Conservation (phyloP, 768 basidiomycete species). For the Tricholoma sp. region DNA sequence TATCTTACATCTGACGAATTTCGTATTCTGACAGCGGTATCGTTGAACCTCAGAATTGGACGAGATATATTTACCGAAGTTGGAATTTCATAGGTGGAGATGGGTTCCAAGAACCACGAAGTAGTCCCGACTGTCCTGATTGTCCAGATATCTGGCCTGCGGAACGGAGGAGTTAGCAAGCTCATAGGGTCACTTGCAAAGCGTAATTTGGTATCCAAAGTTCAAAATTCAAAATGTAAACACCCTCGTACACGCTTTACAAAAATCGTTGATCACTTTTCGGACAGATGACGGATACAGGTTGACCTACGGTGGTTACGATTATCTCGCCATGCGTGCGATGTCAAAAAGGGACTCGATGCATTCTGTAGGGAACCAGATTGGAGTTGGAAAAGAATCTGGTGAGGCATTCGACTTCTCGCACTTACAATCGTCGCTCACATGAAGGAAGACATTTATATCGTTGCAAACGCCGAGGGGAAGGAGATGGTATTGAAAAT, state of each 20-base stretch:
- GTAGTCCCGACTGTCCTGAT: slow-evolving; percentile 88
- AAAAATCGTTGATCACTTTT: neutral
- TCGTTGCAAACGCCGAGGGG: slow-evolving; percentile 82
- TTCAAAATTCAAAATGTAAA: slow-evolving; percentile 89
- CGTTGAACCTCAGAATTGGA: slow-evolving; percentile 7
- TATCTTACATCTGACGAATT: slow-evolving; percentile 93
- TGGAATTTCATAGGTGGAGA: slow-evolving; percentile 66
- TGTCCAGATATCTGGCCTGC: slow-evolving; percentile 87
- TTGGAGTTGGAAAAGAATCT: slow-evolving; percentile 97
- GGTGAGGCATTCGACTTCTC: slow-evolving; percentile 42
- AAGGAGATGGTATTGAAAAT: slow-evolving; percentile 89
- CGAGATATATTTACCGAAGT: neutral
- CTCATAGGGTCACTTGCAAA: slow-evolving; percentile 86
- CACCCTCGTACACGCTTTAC: neutral
- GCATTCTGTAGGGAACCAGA: slow-evolving; percentile 92
- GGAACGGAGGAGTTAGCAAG: slow-evolving; percentile 93
- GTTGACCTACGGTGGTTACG: slow-evolving; percentile 97
- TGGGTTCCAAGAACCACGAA: slow-evolving; percentile 98
- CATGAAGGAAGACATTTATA: slow-evolving; percentile 67
- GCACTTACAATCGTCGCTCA: neutral
- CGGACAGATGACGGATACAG: slow-evolving; percentile 90
- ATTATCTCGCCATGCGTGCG: slow-evolving; percentile 91
- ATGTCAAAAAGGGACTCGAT: slow-evolving; percentile 87
- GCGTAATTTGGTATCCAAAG: slow-evolving; percentile 81
- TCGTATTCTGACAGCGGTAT: slow-evolving; percentile 89